Base-by-base conservation (phyloP, 139 green algal species). In the Pseudopediastrum boryanum region DNA sequence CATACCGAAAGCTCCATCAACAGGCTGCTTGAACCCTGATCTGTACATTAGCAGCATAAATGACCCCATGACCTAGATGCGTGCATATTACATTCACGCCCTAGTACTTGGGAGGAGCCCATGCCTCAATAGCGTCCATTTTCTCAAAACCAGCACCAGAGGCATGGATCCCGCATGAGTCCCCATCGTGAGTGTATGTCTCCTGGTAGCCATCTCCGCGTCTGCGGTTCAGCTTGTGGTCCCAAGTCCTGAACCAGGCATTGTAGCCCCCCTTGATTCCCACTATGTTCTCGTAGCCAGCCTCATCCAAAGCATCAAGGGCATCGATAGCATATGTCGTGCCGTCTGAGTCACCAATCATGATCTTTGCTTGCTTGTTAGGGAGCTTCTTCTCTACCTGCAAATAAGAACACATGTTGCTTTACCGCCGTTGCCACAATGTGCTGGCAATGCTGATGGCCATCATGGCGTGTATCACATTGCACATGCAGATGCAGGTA, bases 201-300 rank as follows among this genome's bases (percentile, higher is more conserved):
- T 92, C 90, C 19, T 71, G 73, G 52, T 89, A 90, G 54, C 86
- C 86, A 2, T 82, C 86, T 35, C 62, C 79, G 39, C 80, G 76
- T 44, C 86, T 77, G 63, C 86, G 80, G 27, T 43, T 21, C n/a
- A 90, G 65, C 80, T 90, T 90, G 83, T 90, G 87, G 81, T 90
- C 86, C 35, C 82, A 90, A 21, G 64, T 72, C 44, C 75, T 84
- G 80, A 90, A 94, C 92, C 93, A 97, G 23, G 80, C 82, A 80
- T 94, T 88, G 89, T 91, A 97, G 41, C 93, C 93, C 33, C 93
- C 93, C 70, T 85, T 85, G 29, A 96, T 71, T 23, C 91, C 91
- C 21, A 89, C 89, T 2, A 97, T 44, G 74, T 94, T 92, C 21
- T 52, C 68, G 81, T 97, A 97, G 21, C 93, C 93, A 0, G 88